phyloP scores from a whole-genome alignment of 2,329 filamentous ascomycete genomes.

The Pseudocercospora macadamiae region DNA sequence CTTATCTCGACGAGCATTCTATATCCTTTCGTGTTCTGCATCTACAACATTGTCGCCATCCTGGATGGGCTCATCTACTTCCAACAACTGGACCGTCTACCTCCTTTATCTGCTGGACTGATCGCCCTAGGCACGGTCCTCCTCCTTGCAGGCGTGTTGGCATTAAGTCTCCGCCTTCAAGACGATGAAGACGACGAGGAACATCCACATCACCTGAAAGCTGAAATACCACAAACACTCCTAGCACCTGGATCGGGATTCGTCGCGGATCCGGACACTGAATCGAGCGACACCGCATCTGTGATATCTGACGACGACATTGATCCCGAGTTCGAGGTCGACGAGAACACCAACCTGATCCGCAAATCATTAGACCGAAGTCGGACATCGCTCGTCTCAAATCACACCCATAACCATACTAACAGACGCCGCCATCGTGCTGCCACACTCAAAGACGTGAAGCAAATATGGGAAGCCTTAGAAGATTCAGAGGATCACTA shows the following conservation, averaged over 20 bases:
- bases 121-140: slow-evolving; percentile 87
- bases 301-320: slow-evolving; percentile 29
- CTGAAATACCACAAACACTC: slow-evolving; percentile 60
- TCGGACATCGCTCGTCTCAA: slow-evolving; percentile 12
- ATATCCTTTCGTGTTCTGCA: slow-evolving; percentile 96
- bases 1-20: slow-evolving; percentile 93
- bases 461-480: slow-evolving; percentile 38
- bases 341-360: slow-evolving; percentile 29
- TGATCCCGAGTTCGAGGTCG: slow-evolving; percentile 21
- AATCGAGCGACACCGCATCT: slow-evolving; percentile 30
- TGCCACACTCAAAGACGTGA: slow-evolving; percentile 37
- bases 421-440: slow-evolving; percentile 34
- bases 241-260: slow-evolving; percentile 79
- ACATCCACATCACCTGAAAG: slow-evolving; percentile 34
- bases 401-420: slow-evolving; percentile 20
- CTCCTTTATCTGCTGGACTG: slow-evolving; percentile 72
- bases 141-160: slow-evolving; percentile 82
- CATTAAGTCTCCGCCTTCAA: slow-evolving; percentile 89
- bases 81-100: slow-evolving; percentile 79
- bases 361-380: slow-evolving; percentile 24
- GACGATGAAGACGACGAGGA: slow-evolving; percentile 66
- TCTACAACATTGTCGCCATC: slow-evolving; percentile 99
- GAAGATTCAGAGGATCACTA: slow-evolving; percentile 33
- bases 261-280: slow-evolving; percentile 36
- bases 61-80: slow-evolving; percentile 97